Evolutionary conservation across 2,329 filamentous ascomycete species (phyloP).

Genomic region (Aspergillus ochraceus): DNA sequence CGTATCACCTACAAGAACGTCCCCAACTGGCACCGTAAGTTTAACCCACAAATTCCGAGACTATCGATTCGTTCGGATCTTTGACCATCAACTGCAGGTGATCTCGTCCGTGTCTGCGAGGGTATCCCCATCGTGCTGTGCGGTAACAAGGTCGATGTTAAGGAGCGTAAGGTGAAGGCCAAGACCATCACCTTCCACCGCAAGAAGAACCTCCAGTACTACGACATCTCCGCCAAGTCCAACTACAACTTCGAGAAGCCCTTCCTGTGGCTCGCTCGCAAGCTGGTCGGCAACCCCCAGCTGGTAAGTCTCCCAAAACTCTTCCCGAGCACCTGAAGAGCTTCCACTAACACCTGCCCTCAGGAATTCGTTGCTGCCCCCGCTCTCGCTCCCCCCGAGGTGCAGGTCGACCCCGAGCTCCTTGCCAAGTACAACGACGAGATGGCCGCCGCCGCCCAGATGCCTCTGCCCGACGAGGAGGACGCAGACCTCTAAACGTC

Average conservation of each 20-base stretch:
- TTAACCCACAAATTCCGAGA: background rate
- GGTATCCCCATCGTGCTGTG: slow-evolving; percentile 97
- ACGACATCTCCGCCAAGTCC: slow-evolving; percentile 99
- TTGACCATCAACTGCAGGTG: slow-evolving; percentile 59
- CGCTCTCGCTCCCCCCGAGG: slow-evolving; percentile 90
- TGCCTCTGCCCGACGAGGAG: slow-evolving; percentile 93
- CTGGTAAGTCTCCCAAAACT: slow-evolving; percentile 60
- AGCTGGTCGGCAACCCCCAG: slow-evolving; percentile 90
- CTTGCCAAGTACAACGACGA: slow-evolving; percentile 82
- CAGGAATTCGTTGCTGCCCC: slow-evolving; percentile 96
- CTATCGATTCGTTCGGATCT: background rate
- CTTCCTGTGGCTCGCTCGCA: slow-evolving; percentile 98
- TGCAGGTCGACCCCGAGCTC: slow-evolving; percentile 80
- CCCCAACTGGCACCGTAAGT: slow-evolving; percentile 99
- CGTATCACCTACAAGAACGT: slow-evolving; percentile 99
- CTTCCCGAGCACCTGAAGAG: slow-evolving; percentile 17
- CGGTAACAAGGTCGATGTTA: slow-evolving; percentile 99
- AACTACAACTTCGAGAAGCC: slow-evolving; percentile 99
- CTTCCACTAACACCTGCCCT: slow-evolving; percentile 15
- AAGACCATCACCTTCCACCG: slow-evolving; percentile 99
- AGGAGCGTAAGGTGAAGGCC: slow-evolving; percentile 99
- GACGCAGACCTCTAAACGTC: slow-evolving; percentile 62
- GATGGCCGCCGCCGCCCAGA: slow-evolving; percentile 75
- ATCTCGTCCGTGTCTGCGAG: slow-evolving; percentile 98
- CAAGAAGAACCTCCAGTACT: slow-evolving; percentile 99